phyloP scores from a whole-genome alignment of 1,139 yeast species.

The Pichia sp. region DNA sequence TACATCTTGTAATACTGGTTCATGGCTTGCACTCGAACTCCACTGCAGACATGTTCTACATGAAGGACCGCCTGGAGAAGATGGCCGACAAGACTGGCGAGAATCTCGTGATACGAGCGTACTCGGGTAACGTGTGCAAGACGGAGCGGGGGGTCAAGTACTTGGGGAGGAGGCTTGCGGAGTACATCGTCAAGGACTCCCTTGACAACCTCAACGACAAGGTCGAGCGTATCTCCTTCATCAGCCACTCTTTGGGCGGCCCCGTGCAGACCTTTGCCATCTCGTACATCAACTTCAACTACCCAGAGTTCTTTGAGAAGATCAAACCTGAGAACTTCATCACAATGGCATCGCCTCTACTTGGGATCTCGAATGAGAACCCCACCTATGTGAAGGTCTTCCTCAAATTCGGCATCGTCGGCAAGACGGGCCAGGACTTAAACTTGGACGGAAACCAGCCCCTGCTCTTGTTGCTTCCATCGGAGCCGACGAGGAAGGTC shows the following conservation, averaged over 20 bases:
- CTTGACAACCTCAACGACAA: conserved; percentile 29
- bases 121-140: conserved; percentile 75
- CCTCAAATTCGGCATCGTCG: conserved; percentile 83
- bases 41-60: conserved; percentile 80
- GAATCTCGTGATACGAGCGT: conserved; percentile 76
- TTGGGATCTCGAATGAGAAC: conserved; percentile 83
- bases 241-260: conserved; percentile 94
- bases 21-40: conserved; percentile 93
- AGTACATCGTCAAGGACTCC: conserved; percentile 62
- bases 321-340: conserved; percentile 78
- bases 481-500: conserved; percentile 73
- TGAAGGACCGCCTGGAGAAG: conserved; percentile 75
- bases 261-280: conserved; percentile 85
- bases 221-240: conserved; percentile 67
- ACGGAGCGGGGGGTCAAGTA: conserved; percentile 90
- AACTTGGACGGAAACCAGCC: conserved; percentile 66
- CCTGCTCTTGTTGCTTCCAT: conserved; percentile 65
- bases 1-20: conserved; percentile 74
- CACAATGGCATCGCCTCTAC: conserved; percentile 79
- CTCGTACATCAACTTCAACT: conserved; percentile 68
- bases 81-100: conserved; percentile 45
- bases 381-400: conserved; percentile 85
- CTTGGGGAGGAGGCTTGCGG: conserved; percentile 79
- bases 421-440: conserved; percentile 89
- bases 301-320: conserved; percentile 61